These are phyloP conservation scores for Atkinsonella hypoxylon DNA, from an alignment of 2,329 filamentous ascomycete species.

Conservation along the genomic window DNA sequence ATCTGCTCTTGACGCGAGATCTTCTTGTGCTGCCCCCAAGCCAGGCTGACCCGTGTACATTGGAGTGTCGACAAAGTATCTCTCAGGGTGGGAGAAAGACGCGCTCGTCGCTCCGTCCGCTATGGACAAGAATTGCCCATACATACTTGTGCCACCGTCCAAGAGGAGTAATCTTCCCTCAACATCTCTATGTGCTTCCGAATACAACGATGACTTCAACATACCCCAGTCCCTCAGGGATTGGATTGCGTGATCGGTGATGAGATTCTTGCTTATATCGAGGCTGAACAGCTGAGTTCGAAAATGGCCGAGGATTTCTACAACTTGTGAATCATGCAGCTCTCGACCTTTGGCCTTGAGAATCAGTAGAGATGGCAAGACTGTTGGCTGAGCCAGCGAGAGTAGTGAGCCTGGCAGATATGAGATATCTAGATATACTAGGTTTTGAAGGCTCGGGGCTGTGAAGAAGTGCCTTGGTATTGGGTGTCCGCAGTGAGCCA, in stretches of 20 bases:
- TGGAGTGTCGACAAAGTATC: slow-evolving; percentile 38
- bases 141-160: slow-evolving; percentile 18
- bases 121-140: slow-evolving; percentile 32
- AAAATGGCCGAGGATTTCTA: slow-evolving; percentile 21
- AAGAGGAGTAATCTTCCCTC: slow-evolving; percentile 32
- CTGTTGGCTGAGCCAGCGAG: slow-evolving; percentile 20
- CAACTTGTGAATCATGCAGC: slow-evolving; percentile 27
- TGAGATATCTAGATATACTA: slow-evolving; percentile 44
- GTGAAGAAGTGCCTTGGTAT: slow-evolving; percentile 29
- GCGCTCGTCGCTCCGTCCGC: slow-evolving; percentile 35
- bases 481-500: slow-evolving; percentile 27
- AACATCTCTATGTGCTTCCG: slow-evolving; percentile 25
- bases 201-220: slow-evolving; percentile 19
- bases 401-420: slow-evolving; percentile 32
- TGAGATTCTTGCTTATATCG: slow-evolving; percentile 38
- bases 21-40: neutral
- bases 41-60: slow-evolving; percentile 12
- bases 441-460: slow-evolving; percentile 21
- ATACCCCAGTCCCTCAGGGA: slow-evolving; percentile 20
- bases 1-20: neutral
- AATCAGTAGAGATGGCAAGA: slow-evolving; percentile 36
- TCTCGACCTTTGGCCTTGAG: slow-evolving; percentile 37
- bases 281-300: slow-evolving; percentile 41
- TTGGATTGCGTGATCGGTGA: slow-evolving; percentile 34
- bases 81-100: slow-evolving; percentile 31